Percentiles rank a stretch among this genome's conserved stretches.
Conservation (phyloP, 139 green algal species). For the Chlamydomonas incerta region DNA sequence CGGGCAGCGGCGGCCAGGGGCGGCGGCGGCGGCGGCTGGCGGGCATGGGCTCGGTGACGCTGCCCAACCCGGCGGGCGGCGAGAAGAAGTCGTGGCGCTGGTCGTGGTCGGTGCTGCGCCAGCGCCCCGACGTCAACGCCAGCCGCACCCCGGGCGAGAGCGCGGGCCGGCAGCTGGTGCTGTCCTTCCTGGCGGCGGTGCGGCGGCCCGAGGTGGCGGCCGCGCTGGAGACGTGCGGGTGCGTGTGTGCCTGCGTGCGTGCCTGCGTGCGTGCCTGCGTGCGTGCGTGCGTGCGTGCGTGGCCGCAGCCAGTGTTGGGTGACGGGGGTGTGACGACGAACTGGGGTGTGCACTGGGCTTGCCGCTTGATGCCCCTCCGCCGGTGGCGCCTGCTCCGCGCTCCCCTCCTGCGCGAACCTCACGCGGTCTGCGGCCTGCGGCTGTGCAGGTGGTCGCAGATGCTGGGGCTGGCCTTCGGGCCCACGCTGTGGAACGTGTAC, state of each 20-base stretch:
- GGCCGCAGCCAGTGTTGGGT: too few species aligned
- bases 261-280: not conserved
- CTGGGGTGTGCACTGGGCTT: too few species aligned
- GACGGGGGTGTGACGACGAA: too few species aligned
- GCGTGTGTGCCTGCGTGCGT: not conserved
- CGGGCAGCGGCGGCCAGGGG: not conserved
- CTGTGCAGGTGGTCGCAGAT: slow-evolving; percentile 1
- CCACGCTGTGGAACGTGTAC: not conserved
- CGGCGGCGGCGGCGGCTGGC: not conserved
- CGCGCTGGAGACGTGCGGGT: slow-evolving; percentile 19
- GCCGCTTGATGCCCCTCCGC: too few species aligned
- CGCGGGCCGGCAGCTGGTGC: not conserved
- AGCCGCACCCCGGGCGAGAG: not conserved
- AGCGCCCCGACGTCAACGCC: not conserved
- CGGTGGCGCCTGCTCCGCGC: too few species aligned
- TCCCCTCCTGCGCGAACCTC: too few species aligned
- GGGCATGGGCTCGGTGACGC: too few species aligned
- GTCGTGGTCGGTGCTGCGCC: not conserved
- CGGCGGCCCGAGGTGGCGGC: not conserved
- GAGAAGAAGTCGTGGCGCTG: too few species aligned
- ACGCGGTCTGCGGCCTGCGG: too few species aligned
- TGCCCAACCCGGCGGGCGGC: too few species aligned
- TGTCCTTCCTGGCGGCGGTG: not conserved
- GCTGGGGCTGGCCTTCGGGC: not conserved
- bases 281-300: too few species aligned